phyloP scores from a whole-genome alignment of 305 asterid genomes.

The Salvia sclarea region DNA sequence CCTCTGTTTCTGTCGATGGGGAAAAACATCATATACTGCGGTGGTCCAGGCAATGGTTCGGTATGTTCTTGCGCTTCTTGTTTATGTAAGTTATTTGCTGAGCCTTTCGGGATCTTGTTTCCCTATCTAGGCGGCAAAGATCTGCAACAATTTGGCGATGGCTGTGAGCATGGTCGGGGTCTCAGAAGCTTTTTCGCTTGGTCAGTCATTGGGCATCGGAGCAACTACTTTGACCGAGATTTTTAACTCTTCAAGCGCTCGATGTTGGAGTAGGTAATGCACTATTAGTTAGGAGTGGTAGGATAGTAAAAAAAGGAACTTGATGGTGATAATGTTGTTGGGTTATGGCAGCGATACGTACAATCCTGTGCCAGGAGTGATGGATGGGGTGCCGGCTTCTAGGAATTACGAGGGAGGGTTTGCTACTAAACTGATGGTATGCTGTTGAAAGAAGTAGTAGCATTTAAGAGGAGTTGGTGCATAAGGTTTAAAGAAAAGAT shows the following conservation, averaged over 20 bases:
- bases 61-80: conserved; percentile 47
- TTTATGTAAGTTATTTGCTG: too few species aligned
- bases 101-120: too few species aligned
- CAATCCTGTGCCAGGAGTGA: conserved; percentile 99
- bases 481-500: too few species aligned
- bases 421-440: conserved; percentile 86
- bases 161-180: conserved; percentile 97
- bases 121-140: conserved; percentile 75
- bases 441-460: neutral
- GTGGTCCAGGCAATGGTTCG: conserved; percentile 96
- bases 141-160: conserved; percentile 96
- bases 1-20: conserved; percentile 92
- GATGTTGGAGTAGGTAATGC: conserved; percentile 97
- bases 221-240: conserved; percentile 74
- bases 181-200: conserved; percentile 91
- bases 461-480: neutral
- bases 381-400: conserved; percentile 93
- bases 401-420: conserved; percentile 87
- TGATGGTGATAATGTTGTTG: neutral
- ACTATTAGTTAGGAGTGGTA: conserved; percentile 10
- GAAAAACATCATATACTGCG: conserved; percentile 77
- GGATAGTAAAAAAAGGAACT: neutral
- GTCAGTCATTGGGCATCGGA: conserved; percentile 80
- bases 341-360: conserved; percentile 63
- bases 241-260: conserved; percentile 90